Percentiles rank a stretch among this genome's conserved stretches.
Evolutionary conservation across 208 protist species (phyloP).

Genomic region (Spironucleus salmonicida): DNA sequence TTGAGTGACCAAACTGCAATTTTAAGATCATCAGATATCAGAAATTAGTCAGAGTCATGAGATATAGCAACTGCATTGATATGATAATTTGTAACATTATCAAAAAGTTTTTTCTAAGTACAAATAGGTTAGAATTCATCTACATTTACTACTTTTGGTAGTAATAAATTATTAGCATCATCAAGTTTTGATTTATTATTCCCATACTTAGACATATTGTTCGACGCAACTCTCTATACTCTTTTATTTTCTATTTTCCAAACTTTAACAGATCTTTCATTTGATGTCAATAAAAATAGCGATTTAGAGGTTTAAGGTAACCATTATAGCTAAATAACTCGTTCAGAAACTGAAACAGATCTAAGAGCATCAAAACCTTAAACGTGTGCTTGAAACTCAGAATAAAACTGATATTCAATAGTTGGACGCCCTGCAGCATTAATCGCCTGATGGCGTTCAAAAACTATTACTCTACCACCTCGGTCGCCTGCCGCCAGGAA

Average conservation of each 20-base stretch:
- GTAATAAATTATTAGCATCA: neutral
- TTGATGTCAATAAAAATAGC: slow-evolving; percentile 6
- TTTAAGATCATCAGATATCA: slow-evolving; percentile 12
- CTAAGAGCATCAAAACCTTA: slow-evolving; percentile 10
- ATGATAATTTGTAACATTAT: slow-evolving; percentile 18
- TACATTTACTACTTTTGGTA: neutral
- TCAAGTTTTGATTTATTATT: too few relatives aligned
- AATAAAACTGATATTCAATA: slow-evolving; percentile 16
- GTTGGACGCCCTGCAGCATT: too few relatives aligned
- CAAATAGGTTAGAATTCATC: neutral
- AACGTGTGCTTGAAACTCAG: slow-evolving; percentile 18
- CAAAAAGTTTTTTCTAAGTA: neutral
- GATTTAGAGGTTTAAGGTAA: neutral
- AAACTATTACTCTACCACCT: slow-evolving; percentile 20
- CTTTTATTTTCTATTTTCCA: slow-evolving; percentile 12
- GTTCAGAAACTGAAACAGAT: slow-evolving; percentile 11
- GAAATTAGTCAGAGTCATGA: neutral
- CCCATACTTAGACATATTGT: neutral
- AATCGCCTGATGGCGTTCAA: neutral
- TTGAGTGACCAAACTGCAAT: slow-evolving; percentile 16
- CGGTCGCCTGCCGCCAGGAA: slow-evolving; percentile 26
- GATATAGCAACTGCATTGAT: slow-evolving; percentile 10
- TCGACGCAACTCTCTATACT: neutral
- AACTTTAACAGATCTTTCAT: slow-evolving; percentile 13
- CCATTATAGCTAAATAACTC: slow-evolving; percentile 19